Evolutionary conservation across 2,329 filamentous ascomycete species (phyloP).

Genomic region (Sodiomyces alkalinus): DNA sequence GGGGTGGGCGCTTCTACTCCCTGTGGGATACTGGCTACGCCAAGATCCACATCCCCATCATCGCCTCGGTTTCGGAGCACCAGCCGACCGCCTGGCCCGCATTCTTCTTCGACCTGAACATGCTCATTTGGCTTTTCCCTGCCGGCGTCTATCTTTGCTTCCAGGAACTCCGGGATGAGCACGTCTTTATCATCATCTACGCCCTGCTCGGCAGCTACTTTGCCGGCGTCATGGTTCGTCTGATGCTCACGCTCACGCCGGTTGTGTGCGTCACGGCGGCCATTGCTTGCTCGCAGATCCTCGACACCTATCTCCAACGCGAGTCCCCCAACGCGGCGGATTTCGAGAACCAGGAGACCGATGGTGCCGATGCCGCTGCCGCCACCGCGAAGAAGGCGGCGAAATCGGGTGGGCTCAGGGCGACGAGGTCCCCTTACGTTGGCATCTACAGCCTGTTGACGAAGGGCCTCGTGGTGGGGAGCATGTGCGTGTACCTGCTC

Average conservation of each 20-base stretch:
- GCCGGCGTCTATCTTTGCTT: slow-evolving; percentile 98
- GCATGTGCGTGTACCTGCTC: slow-evolving; percentile 65
- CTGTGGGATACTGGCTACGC: slow-evolving; percentile 98
- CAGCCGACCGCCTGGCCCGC: slow-evolving; percentile 98
- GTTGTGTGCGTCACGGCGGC: slow-evolving; percentile 92
- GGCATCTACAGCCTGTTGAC: slow-evolving; percentile 74
- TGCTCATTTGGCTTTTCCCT: slow-evolving; percentile 98
- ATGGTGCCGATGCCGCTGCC: slow-evolving; percentile 31
- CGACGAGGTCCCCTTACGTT: slow-evolving; percentile 56
- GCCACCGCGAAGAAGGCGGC: slow-evolving; percentile 39
- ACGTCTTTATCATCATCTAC: slow-evolving; percentile 96
- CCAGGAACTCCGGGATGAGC: slow-evolving; percentile 83
- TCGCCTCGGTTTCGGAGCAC: slow-evolving; percentile 98
- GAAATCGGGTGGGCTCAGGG: slow-evolving; percentile 46
- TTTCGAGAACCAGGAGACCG: slow-evolving; percentile 16
- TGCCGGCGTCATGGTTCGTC: slow-evolving; percentile 95
- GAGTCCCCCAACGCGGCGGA: slow-evolving; percentile 43
- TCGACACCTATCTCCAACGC: slow-evolving; percentile 69
- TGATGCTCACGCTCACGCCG: slow-evolving; percentile 95
- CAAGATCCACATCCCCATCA: slow-evolving; percentile 98
- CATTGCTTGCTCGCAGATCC: slow-evolving; percentile 70
- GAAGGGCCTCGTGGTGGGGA: slow-evolving; percentile 60
- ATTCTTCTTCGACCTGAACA: slow-evolving; percentile 97
- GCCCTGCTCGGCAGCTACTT: slow-evolving; percentile 96
- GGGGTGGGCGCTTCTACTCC: slow-evolving; percentile 98